Evolutionary conservation across 257 asterid genomes (phyloP).

Genomic region (Lavandula angustifolia): DNA sequence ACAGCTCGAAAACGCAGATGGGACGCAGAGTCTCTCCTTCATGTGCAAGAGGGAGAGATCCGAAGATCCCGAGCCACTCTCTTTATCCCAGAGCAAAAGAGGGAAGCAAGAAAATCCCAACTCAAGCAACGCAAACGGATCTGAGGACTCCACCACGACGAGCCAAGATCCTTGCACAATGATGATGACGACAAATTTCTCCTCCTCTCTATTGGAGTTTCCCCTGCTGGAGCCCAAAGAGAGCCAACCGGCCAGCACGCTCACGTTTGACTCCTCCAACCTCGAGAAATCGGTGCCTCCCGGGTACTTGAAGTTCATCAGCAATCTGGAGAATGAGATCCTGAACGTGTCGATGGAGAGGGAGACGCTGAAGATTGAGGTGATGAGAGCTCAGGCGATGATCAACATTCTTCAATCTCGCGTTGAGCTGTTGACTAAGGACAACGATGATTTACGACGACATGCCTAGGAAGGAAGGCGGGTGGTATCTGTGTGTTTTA

Average conservation of each 20-base stretch:
- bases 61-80: conserved; percentile 68
- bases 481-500: conserved; percentile 19
- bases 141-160: conserved; percentile 92
- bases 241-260: conserved; percentile 40
- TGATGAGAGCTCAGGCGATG: conserved; percentile 96
- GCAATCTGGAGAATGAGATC: conserved; percentile 81
- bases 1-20: conserved; percentile 39
- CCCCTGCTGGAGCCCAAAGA: conserved; percentile 58
- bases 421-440: conserved; percentile 61
- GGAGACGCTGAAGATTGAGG: conserved; percentile 86
- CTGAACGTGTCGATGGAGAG: conserved; percentile 83
- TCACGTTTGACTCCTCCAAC: conserved; percentile 78
- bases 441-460: conserved; percentile 56
- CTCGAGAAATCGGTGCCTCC: conserved; percentile 94
- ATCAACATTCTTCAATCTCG: conserved; percentile 85
- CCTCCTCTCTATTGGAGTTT: conserved; percentile 63
- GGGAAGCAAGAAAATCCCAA: conserved; percentile 73
- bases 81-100: conserved; percentile 64
- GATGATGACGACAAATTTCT: conserved; percentile 70
- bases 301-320: conserved; percentile 81
- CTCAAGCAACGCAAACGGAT: conserved; percentile 87
- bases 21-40: conserved; percentile 46
- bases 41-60: conserved; percentile 86
- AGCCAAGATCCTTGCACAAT: conserved; percentile 65
- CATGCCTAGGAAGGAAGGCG: conserved; percentile 28